phyloP scores from a whole-genome alignment of 352 stramenopile genomes.

The Phytophthora hibernalis region DNA sequence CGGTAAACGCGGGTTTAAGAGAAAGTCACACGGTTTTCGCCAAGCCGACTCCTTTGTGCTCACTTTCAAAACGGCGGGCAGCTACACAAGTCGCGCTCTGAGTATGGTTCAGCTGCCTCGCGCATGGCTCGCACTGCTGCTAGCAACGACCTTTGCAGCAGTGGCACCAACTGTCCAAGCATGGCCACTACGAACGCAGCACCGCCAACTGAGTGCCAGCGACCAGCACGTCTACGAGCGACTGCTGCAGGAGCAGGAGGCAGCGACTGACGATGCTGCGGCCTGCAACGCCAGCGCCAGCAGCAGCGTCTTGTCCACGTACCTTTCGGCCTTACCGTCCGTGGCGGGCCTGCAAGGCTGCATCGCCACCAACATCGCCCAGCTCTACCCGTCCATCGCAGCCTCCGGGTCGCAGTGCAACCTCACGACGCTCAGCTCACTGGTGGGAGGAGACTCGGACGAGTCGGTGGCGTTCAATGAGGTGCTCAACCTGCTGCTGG shows the following conservation, averaged over 20 bases:
- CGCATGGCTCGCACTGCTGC: slow-evolving; percentile 18
- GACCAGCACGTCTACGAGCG: slow-evolving; percentile 32
- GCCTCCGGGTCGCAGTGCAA: slow-evolving; percentile 47
- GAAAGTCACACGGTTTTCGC: slow-evolving; percentile 7
- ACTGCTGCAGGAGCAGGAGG: slow-evolving; percentile 27
- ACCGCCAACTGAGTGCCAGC: slow-evolving; percentile 24
- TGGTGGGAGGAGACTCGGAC: slow-evolving; percentile 38
- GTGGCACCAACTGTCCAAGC: neutral
- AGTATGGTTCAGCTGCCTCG: slow-evolving; percentile 7
- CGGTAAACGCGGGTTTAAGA: slow-evolving; percentile 19
- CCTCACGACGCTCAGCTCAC: slow-evolving; percentile 53
- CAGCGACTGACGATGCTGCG: slow-evolving; percentile 37
- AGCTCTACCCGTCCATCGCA: slow-evolving; percentile 47
- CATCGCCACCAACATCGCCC: slow-evolving; percentile 56
- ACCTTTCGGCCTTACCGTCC: slow-evolving; percentile 52
- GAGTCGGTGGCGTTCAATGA: slow-evolving; percentile 51
- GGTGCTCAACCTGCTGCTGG: slow-evolving; percentile 47
- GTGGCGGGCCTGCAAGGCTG: slow-evolving; percentile 56
- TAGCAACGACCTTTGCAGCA: slow-evolving; percentile 11
- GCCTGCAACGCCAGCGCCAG: slow-evolving; percentile 50
- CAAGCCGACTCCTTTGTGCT: slow-evolving; percentile 1
- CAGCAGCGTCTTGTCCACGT: slow-evolving; percentile 52
- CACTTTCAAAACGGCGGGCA: slow-evolving; percentile 19
- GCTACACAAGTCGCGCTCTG: neutral
- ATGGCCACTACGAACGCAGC: slow-evolving; percentile 4